Evolutionary conservation across 2,329 filamentous ascomycete genomes (phyloP).

Genomic region (Cladophialophora exuberans): DNA sequence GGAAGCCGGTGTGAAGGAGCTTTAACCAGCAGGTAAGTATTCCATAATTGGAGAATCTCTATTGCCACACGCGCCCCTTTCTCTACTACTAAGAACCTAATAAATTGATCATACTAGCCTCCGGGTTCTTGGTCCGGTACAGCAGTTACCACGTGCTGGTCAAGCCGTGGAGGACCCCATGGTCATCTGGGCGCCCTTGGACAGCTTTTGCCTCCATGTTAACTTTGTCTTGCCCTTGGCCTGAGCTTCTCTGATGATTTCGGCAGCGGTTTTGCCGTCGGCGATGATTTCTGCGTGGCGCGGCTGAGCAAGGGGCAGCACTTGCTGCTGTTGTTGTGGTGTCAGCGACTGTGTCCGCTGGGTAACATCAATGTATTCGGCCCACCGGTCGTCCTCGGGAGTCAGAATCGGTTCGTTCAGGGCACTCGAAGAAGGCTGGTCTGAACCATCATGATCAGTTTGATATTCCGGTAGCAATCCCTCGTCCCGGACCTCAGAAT

Average conservation of each 20-base stretch:
- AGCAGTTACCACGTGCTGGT: no score
- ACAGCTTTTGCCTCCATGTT: slow-evolving; percentile 21
- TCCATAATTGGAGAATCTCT: no score
- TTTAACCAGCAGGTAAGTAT: no score
- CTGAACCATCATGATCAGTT: slow-evolving; percentile 1
- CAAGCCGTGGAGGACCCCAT: slow-evolving; percentile 5
- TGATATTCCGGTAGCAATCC: slow-evolving; percentile 20
- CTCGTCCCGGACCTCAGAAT: slow-evolving; percentile 21
- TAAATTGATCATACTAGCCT: no score
- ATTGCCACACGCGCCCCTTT: no score
- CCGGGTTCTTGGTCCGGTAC: not conserved
- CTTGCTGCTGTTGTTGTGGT: not conserved
- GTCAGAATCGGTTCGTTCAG: not conserved
- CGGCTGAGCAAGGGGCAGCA: not conserved
- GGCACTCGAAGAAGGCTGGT: not conserved
- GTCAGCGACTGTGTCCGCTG: no score
- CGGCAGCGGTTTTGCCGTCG: slow-evolving; percentile 23
- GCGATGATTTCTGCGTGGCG: slow-evolving; percentile 2
- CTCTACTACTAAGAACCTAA: no score
- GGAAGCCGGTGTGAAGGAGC: no score
- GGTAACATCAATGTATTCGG: slow-evolving; percentile 7
- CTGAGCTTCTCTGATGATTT: slow-evolving; percentile 25
- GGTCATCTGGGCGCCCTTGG: slow-evolving; percentile 14
- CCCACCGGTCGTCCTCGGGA: not conserved
- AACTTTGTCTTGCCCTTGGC: slow-evolving; percentile 17